Percentiles rank a stretch among this genome's conserved stretches.
These are phyloP conservation scores for Ophiostoma himal-ulmi DNA, from an alignment of 2,329 filamentous ascomycete species.

Conservation along the genomic window DNA sequence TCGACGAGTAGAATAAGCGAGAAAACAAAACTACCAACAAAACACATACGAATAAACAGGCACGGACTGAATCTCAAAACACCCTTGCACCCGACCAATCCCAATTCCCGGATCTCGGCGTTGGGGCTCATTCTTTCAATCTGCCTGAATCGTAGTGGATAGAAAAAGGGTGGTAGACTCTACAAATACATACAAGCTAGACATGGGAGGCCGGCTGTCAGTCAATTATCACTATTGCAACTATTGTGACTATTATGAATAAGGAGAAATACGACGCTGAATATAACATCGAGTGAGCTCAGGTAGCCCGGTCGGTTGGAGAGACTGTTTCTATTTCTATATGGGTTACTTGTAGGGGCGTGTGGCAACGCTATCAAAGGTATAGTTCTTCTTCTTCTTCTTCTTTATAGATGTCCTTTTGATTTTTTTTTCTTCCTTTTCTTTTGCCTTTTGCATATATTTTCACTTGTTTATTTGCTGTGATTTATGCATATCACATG, in stretches of 20 bases:
- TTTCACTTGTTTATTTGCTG: neutral
- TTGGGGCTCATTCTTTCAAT: neutral
- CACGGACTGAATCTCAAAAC: neutral
- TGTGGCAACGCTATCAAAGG: neutral
- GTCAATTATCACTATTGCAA: neutral
- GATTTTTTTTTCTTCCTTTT: neutral
- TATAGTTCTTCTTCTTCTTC: neutral
- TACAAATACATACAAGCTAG: neutral
- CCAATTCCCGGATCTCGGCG: neutral
- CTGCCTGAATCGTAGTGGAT: constrained; percentile 3
- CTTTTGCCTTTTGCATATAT: neutral
- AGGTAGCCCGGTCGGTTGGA: neutral
- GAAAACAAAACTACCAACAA: neutral
- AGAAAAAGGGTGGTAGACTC: neutral
- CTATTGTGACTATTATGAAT: neutral
- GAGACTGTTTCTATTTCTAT: neutral
- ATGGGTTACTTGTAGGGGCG: neutral
- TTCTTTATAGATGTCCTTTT: neutral
- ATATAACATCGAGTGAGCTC: neutral
- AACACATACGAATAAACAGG: neutral
- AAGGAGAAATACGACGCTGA: neutral
- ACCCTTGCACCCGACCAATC: neutral
- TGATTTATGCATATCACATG: neutral
- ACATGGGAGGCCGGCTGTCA: neutral
- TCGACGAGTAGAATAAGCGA: neutral